Evolutionary conservation across 1,284 basidiomycete species (phyloP), one percentile per base, ranked within the genome.

Genomic region (Trichosporon coremiiforme): DNA sequence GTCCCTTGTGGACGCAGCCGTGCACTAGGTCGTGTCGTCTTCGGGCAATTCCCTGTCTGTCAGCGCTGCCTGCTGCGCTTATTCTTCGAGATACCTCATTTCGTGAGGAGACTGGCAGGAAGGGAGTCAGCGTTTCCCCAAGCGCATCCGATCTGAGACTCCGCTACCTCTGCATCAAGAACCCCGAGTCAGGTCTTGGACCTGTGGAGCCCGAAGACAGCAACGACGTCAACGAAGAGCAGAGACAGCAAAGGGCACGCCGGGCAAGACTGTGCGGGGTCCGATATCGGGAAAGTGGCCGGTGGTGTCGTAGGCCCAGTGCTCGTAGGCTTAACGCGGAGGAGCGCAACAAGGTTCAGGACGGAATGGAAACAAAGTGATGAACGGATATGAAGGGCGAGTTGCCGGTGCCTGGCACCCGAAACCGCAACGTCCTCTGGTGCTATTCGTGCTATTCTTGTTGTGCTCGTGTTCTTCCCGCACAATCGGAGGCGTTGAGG

Each of bases 1-100:
- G 47, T 53, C 47, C 47, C 47, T 53, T 53, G 47, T 53, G 47
- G 10, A 22, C 47, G 20, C 47, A 53, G 47, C 47, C 47, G 47
- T 20, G 47, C 47, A 22, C 47, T 53, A 20, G 17, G 8, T 8
- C 47, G 47, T 53, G 47, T 17, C 47, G 17, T 53, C 4, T 15
- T 53, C 47, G 47, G 47, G 47, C 47, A 20, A 53, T 53, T 53
- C 41, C 41, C 41, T 45, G 41, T 45, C 41, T 4, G 15, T 45
- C 41, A 45, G 41, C 41, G 47, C 20, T 53, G n/a, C 47, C 47
- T 53, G 47, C 17, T 53, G n/a, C 2, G 47, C 47, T 53, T 9
- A 8, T 4, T 22, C 47, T 15, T 22, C 20, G 47, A 53, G 41
- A 45, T 45, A 45, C 41, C 41, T 45, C 41, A 15, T n/a, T n/a